Evolutionary conservation across 2,329 filamentous ascomycete species (phyloP).

Genomic region (Sporothrix dimorphospora): DNA sequence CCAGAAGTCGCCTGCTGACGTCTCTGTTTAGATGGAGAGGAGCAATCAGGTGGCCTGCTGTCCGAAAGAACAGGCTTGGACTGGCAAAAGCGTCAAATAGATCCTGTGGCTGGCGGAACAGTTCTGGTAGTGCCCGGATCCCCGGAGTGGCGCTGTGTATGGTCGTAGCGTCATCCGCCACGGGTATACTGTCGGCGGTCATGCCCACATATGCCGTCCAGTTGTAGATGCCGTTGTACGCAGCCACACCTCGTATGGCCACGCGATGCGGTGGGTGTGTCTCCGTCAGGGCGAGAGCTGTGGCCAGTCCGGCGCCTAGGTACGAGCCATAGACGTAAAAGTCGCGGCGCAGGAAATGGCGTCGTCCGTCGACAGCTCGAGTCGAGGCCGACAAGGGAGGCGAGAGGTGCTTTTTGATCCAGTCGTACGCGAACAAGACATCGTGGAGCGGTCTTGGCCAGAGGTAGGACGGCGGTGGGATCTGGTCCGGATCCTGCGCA

Average conservation of each 20-base stretch:
- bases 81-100: conserved; percentile 65
- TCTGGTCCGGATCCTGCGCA: neutral
- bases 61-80: conserved; percentile 61
- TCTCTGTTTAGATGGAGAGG: conserved; percentile 37
- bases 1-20: conserved; percentile 7
- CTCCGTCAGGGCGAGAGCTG: conserved; percentile 62
- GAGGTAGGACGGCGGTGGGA: conserved; percentile 37
- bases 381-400: conserved; percentile 37
- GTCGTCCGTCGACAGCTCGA: neutral
- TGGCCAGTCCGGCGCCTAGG: conserved; percentile 60
- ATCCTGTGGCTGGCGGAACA: conserved; percentile 55
- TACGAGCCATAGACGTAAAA: conserved; percentile 60
- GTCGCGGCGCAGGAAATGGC: conserved; percentile 42
- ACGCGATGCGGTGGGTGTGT: conserved; percentile 48
- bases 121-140: conserved; percentile 31
- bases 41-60: conserved; percentile 52
- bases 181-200: neutral
- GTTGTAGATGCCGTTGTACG: conserved; percentile 65
- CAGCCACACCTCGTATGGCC: conserved; percentile 57
- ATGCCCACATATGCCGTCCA: conserved; percentile 59
- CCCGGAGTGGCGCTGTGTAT: conserved; percentile 40
- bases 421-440: conserved; percentile 56
- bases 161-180: conserved; percentile 41
- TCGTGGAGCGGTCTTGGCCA: conserved; percentile 65
- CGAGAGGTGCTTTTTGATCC: conserved; percentile 52